phyloP scores from a whole-genome alignment of 306 rosid species.

The Citrullus amarus region DNA sequence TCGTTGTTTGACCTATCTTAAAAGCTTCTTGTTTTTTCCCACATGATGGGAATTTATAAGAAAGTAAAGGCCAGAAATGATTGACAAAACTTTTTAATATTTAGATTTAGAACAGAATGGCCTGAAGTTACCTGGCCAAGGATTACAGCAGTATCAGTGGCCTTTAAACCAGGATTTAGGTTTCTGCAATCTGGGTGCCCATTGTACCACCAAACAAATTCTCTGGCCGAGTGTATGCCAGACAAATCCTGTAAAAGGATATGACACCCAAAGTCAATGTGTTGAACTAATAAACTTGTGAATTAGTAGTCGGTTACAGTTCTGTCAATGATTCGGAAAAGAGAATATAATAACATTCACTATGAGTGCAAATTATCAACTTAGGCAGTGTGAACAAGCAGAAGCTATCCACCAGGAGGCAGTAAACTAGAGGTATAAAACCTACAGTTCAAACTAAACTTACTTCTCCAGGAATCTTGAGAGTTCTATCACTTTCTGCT shows the following conservation, averaged over 20 bases:
- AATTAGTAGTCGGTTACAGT: not conserved
- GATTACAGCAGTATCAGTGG: constrained; percentile 72
- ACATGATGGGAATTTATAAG: not conserved
- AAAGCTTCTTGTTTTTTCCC: not conserved
- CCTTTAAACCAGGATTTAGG: constrained; percentile 64
- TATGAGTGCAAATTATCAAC: not conserved
- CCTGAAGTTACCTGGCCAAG: constrained; percentile 72
- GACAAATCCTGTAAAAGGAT: constrained; percentile 33
- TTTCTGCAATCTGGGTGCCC: constrained; percentile 80
- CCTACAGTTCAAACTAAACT: constrained; percentile 8
- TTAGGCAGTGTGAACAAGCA: constrained; percentile 3
- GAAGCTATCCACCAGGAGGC: constrained; percentile 14
- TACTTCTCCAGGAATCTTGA: constrained; percentile 87
- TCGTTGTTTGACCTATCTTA: not conserved
- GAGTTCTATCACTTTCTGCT: constrained; percentile 85
- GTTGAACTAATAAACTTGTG: not conserved
- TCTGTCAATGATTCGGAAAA: not conserved
- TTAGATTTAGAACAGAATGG: not conserved
- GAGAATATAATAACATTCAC: not conserved
- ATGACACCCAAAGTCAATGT: not conserved
- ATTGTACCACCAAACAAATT: constrained; percentile 98
- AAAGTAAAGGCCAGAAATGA: not conserved
- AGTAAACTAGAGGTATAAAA: not conserved
- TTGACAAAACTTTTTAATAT: not conserved
- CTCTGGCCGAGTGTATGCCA: constrained; percentile 81